Percentiles rank a stretch among this genome's conserved stretches.
Conservation (phyloP, 805 yeast species). For the Blastobotrys muscicola region DNA sequence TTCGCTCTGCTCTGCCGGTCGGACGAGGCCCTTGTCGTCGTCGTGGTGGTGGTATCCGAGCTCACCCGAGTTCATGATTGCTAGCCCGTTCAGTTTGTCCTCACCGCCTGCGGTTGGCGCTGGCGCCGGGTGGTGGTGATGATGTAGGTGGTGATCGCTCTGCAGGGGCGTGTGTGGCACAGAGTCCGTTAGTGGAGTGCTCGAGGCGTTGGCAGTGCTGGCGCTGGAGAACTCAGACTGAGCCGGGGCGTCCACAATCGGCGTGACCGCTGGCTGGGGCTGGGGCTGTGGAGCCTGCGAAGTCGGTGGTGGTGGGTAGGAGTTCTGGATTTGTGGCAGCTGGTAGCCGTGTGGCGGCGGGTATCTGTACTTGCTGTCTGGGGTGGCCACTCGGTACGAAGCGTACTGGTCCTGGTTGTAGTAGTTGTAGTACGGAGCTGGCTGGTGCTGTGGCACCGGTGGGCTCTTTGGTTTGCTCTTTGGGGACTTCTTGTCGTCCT, state of each 20-base stretch:
- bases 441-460: constrained; percentile 1
- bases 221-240: constrained; percentile 8
- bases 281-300: constrained; percentile 4
- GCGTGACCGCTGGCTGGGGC: constrained; percentile 3
- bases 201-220: constrained; percentile 3
- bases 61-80: constrained; percentile 5
- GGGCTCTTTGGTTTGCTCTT: constrained; percentile 1
- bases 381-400: background rate
- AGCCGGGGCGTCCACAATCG: constrained; percentile 3
- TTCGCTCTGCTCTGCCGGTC: background rate
- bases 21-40: background rate
- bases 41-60: constrained; percentile 2
- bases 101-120: constrained; percentile 2
- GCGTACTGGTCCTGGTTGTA: background rate
- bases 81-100: constrained; percentile 5
- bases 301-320: constrained; percentile 2
- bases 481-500: constrained; percentile 6
- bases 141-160: constrained; percentile 6
- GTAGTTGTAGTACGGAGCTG: constrained; percentile 1
- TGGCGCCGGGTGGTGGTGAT: constrained; percentile 10
- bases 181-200: constrained; percentile 16
- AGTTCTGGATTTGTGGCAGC: constrained; percentile 11
- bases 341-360: background rate
- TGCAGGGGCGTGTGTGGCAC: constrained; percentile 15
- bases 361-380: background rate